Percentiles rank a stretch among this genome's conserved stretches.
phyloP scores from a whole-genome alignment of 139 green algal species.

The Eudorina sp. region DNA sequence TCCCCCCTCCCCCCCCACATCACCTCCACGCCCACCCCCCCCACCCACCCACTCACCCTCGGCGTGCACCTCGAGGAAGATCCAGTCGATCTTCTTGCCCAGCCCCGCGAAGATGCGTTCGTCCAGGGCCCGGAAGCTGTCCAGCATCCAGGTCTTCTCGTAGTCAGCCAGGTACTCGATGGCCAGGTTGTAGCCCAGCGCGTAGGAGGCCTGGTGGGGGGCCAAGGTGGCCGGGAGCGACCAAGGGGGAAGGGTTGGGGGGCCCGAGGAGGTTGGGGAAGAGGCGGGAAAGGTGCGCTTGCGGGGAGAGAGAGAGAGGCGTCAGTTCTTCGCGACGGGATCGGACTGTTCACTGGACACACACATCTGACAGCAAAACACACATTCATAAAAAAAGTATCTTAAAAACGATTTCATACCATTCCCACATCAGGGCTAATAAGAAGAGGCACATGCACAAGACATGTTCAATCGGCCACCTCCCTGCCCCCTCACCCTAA shows the following conservation, averaged over 20 bases:
- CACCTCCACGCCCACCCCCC: background rate
- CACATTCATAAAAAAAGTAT: too few relatives aligned
- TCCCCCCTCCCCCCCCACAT: background rate
- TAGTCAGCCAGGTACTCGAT: conserved; percentile 96
- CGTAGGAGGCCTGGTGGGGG: conserved; percentile 83
- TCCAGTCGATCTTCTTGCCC: conserved; percentile 81
- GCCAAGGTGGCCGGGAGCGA: too few relatives aligned
- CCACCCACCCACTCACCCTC: conserved; percentile 72
- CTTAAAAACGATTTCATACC: too few relatives aligned
- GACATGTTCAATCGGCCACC: too few relatives aligned
- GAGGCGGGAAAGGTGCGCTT: background rate
- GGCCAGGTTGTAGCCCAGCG: conserved; percentile 94
- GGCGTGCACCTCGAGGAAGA: conserved; percentile 94
- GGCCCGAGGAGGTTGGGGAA: background rate
- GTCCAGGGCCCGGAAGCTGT: conserved; percentile 86
- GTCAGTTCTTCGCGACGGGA: too few relatives aligned
- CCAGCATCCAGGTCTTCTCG: conserved; percentile 96
- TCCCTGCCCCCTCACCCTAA: background rate
- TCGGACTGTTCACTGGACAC: too few relatives aligned
- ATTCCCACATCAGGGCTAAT: too few relatives aligned
- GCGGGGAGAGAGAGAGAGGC: background rate
- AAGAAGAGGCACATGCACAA: too few relatives aligned
- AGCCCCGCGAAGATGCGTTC: conserved; percentile 60
- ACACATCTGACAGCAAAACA: background rate
- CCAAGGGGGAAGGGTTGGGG: background rate